Evolutionary conservation across 2,329 filamentous ascomycete genomes (phyloP), one percentile per base, ranked within the genome.

Genomic region (Fusarium dimerum): DNA sequence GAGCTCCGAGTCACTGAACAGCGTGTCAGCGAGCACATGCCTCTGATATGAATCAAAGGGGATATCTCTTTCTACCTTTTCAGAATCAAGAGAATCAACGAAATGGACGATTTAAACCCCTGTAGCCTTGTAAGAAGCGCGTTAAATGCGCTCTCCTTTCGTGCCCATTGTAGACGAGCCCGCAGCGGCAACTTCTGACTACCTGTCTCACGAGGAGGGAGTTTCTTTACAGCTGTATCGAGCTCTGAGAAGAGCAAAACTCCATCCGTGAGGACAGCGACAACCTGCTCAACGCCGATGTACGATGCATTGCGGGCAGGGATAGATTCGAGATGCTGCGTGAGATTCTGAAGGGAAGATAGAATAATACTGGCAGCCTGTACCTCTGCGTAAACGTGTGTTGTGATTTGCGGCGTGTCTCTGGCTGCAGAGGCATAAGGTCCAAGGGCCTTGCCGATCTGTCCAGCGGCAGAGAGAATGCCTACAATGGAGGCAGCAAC

Each of bases 241-340:
- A 61, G 6, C 6, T 61, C 55, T 0, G 57, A 61, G 11, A 60
- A 61, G 0, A 61, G 7, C 0, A 60, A 46, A 0, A 61, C 58
- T 0, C 57, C 58, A 1, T 56, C 57, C 0, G 57, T 61, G 3
- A 61, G 44, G 0, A 61, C 11, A 0, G 52, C 9, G 1, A 58
- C 41, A 0, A 61, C 45, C n/a, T 61, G 52, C 0, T 60, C 32
- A 0, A 61, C 16, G 0, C 43, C 44, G 0, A 61, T 48, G 2
- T 56, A 11, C 0, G 30, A 41, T 1, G 55, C 50, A 10, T 53
- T 18, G 0, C 38, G 47, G 0, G n/a, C 3, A 0, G 46, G 48
- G 0, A 49, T 8, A 0, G 47, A 29, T 0, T 4, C 18, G 1
- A 60, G 48, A 0, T 47, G 42, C 0, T 26, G 12, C 0, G 13